Evolutionary conservation across 1,139 yeast species (phyloP).

Genomic region (Diutina siamensis): DNA sequence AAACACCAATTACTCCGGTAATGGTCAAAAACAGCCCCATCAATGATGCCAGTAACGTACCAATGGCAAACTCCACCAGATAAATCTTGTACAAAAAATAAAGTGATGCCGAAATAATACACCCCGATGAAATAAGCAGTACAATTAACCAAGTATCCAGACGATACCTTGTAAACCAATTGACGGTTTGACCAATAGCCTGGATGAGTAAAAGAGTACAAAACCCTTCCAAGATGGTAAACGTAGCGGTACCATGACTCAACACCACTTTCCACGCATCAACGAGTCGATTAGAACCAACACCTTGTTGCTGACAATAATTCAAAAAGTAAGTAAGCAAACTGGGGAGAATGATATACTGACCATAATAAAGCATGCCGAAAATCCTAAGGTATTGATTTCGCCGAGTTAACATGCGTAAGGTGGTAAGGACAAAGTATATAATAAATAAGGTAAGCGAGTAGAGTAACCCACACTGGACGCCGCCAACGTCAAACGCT

Average conservation of each 20-base stretch:
- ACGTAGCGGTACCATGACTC: conserved; percentile 74
- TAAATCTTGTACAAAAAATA: conserved; percentile 79
- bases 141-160: conserved; percentile 77
- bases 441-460: conserved; percentile 62
- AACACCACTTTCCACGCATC: conserved; percentile 56
- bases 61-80: conserved; percentile 61
- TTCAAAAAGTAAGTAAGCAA: conserved; percentile 64
- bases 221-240: conserved; percentile 84
- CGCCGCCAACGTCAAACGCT: conserved; percentile 93
- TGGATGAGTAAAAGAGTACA: conserved; percentile 84
- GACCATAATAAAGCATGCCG: conserved; percentile 62
- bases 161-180: conserved; percentile 54
- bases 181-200: conserved; percentile 75
- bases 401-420: conserved; percentile 45
- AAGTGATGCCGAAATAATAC: conserved; percentile 61
- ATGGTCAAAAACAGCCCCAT: conserved; percentile 77
- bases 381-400: conserved; percentile 39
- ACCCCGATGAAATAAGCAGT: conserved; percentile 63
- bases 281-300: conserved; percentile 14
- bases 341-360: conserved; percentile 76
- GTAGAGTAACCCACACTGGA: conserved; percentile 77
- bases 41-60: conserved; percentile 65
- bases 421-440: conserved; percentile 63
- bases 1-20: conserved; percentile 63
- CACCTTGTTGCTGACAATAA: conserved; percentile 29